These are phyloP conservation scores for Phytophthora kernoviae DNA, from an alignment of 352 stramenopile genomes.

Conservation along the genomic window DNA sequence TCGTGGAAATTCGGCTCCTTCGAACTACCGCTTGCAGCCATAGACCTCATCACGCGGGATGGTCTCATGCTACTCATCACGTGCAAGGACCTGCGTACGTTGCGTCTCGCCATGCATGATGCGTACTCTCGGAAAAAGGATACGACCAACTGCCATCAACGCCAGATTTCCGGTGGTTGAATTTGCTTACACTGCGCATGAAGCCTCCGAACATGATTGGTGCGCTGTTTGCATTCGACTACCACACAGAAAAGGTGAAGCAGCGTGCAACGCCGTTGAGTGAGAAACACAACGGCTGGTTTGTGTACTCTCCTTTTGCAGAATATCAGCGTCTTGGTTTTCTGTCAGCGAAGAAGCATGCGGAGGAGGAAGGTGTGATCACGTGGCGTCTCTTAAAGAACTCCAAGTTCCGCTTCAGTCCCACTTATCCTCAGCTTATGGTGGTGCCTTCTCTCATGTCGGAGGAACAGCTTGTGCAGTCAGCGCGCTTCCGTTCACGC, in stretches of 20 bases:
- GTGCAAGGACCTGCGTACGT: conserved; percentile 81
- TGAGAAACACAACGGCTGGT: conserved; percentile 80
- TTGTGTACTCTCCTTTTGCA: conserved; percentile 79
- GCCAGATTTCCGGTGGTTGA: conserved; percentile 80
- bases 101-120: conserved; percentile 86
- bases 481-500: conserved; percentile 91
- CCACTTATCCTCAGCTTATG: conserved; percentile 95
- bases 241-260: conserved; percentile 72
- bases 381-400: conserved; percentile 90
- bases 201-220: conserved; percentile 79
- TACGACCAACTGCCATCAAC: conserved; percentile 81
- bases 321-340: conserved; percentile 89
- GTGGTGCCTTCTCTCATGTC: conserved; percentile 93
- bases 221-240: conserved; percentile 84
- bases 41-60: conserved; percentile 80
- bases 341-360: conserved; percentile 48
- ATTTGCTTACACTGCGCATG: conserved; percentile 79
- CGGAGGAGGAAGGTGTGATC: conserved; percentile 41
- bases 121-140: conserved; percentile 84
- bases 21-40: conserved; percentile 76
- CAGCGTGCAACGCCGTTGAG: conserved; percentile 28
- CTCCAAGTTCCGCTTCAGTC: conserved; percentile 91
- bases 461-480: conserved; percentile 91
- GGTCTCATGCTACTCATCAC: conserved; percentile 81
- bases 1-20: conserved; percentile 88